Evolutionary conservation across 2,329 filamentous ascomycete genomes (phyloP), one percentile per base, ranked within the genome.

Genomic region (Calonectria pauciramosa): DNA sequence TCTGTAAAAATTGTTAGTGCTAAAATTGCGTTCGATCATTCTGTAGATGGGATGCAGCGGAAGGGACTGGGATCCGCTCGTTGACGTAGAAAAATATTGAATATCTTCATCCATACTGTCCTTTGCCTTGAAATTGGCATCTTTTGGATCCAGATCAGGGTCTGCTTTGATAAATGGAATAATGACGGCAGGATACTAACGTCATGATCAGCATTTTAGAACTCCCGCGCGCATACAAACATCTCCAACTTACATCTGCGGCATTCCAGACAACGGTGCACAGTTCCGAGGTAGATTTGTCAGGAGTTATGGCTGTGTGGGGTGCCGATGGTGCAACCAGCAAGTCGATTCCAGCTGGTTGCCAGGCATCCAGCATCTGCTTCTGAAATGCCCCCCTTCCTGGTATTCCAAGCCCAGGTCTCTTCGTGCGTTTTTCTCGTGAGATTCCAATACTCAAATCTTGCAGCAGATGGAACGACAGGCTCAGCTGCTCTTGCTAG

Each of bases 231-330:
- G 8, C 6, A 4, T 3, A 20, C 1, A 5, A 16, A 23, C 9
- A 3, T 13, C 5, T 59, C n/a, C 2, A 10, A 34, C 54, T 59
- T 59, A 59, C 54, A 36, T 59, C 54, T 6, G 36, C 32, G 4
- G 54, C 54, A 7, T 59, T 59, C 54, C 54, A 59, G n/a, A 59
- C 54, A 34, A 59, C 32, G 9, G 54, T 59, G 30, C 36, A 59
- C 9, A 59, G 32, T 8, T 59, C 54, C 18, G 54, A 59, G 18
- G 28, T 59, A 28, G 28, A 36, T 2, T 59, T 36, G 2, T 59
- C 32, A 13, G 54, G 54, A 0, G 23, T 36, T 28, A 59, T 36
- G 32, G 54, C 54, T 6, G 54, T 59, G 30, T 59, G 28, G 8
- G 54, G 30, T 23, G 54, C 54, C 6, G 54, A 32, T 36, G 54